Percentiles rank a stretch among this genome's conserved stretches.
phyloP scores from a whole-genome alignment of 306 rosid species.

The Morella rubra region DNA sequence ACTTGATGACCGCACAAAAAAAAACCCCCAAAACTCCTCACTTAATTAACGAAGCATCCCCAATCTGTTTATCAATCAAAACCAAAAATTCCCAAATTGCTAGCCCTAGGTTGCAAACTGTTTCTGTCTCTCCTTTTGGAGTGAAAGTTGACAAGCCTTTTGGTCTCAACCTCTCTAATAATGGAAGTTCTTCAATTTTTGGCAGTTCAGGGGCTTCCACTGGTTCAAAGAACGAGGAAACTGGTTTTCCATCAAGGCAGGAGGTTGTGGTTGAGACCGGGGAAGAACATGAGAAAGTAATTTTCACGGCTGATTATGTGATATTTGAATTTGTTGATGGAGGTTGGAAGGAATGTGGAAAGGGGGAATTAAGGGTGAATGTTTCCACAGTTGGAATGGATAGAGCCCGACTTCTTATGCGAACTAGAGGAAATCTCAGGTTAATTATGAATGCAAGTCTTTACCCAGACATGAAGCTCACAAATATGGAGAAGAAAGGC shows the following conservation, averaged over 20 bases:
- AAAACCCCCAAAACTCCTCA: too few species aligned
- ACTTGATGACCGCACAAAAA: too few species aligned
- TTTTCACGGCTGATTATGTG: slow-evolving; percentile 70
- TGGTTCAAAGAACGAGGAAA: slow-evolving; percentile 59
- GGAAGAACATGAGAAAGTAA: slow-evolving; percentile 78
- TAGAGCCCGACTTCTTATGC: slow-evolving; percentile 77
- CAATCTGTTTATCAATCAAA: too few species aligned
- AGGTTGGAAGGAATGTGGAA: slow-evolving; percentile 97
- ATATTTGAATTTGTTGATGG: slow-evolving; percentile 73
- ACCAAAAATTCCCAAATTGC: too few species aligned
- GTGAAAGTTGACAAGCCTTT: slow-evolving; percentile 48
- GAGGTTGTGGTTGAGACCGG: slow-evolving; percentile 90
- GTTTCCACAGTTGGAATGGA: slow-evolving; percentile 50
- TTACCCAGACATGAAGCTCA: slow-evolving; percentile 84
- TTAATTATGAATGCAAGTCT: slow-evolving; percentile 84
- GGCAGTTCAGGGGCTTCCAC: slow-evolving; percentile 48
- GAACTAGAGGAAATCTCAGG: slow-evolving; percentile 77
- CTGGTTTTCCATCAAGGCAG: slow-evolving; percentile 56
- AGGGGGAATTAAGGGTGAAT: slow-evolving; percentile 85
- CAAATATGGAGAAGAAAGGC: slow-evolving; percentile 89
- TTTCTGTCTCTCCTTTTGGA: slow-evolving; percentile 53
- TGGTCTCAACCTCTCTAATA: slow-evolving; percentile 65
- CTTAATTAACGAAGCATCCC: too few species aligned
- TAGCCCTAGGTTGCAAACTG: too few species aligned
- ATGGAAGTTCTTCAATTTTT: slow-evolving; percentile 68